Base-by-base conservation (phyloP, 2,329 filamentous ascomycete genomes). In the Leptographium flavum region DNA sequence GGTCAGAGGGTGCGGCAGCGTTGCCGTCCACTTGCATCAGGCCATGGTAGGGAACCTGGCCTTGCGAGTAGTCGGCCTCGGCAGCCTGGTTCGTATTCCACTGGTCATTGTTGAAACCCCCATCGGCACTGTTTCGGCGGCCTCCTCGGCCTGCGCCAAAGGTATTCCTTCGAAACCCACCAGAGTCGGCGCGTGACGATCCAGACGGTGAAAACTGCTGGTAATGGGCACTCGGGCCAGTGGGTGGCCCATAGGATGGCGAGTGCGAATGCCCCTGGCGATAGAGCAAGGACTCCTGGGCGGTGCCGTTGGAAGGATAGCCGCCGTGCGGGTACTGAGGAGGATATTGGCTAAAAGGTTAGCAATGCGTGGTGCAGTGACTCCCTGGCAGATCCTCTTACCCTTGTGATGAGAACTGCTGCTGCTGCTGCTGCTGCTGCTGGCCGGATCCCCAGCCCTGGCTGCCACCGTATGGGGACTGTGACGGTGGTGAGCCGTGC, bases 91-190 rank as follows among this genome's bases (percentile, higher is more conserved):
- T 68, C 37, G 77, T 71, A 45, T 74, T 82, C 82, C 85, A 88
- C 39, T 86, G 83, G 2, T 79, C 52, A 59, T 62, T 83, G 76
- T 62, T 79, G 70, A 67, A 81, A 74, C 63, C 21, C 5, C 21
- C 30, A 8, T 15, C 37, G 11, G 25, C 14, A 33, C 43, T 45
- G 21, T 23, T 42, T 32, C 48, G 11, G 21, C 72, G 68, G 23
- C 64, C 64, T 35, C 70, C 69, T 41, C 75, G 67, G 27, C 63
- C 65, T 39, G 66, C 54, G 21, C 63, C 64, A 55, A 73, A 77
- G 45, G 75, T 70, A 47, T 70, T 74, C 31, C 78, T 78, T 43
- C 81, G 73, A 55, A 78, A 81, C 15, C 68, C 65, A 33, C 72
- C 71, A 52, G 56, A 50, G 8, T 54, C 56, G 19, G 66, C 65